These are phyloP conservation scores for Sungouiella thailandica DNA, from an alignment of 805 yeast species.

Conservation along the genomic window DNA sequence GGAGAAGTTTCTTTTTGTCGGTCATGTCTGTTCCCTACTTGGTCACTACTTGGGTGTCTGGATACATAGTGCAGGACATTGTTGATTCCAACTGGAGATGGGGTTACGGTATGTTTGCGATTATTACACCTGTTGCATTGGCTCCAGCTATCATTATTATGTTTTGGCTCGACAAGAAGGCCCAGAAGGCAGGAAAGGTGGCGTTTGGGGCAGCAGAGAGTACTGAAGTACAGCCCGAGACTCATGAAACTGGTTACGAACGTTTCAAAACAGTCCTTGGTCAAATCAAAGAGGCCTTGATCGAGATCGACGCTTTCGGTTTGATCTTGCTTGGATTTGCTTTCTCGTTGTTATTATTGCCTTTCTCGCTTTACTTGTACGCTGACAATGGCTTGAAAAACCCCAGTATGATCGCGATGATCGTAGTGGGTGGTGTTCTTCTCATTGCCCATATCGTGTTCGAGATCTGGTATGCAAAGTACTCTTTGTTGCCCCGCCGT, in stretches of 20 bases:
- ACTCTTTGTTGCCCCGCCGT: conserved; percentile 34
- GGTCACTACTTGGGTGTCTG: conserved; percentile 29
- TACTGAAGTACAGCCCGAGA: too few relatives aligned
- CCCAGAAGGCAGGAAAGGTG: conserved; percentile 14
- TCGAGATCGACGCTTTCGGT: too few relatives aligned
- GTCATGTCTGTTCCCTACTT: conserved; percentile 27
- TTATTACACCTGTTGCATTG: conserved; percentile 38
- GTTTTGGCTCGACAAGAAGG: conserved; percentile 4
- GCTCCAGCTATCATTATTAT: conserved; percentile 28
- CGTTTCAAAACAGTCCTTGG: conserved; percentile 19
- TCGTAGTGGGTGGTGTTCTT: conserved; percentile 19
- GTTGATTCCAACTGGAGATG: conserved; percentile 40
- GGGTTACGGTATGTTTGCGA: conserved; percentile 49
- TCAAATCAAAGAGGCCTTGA: conserved; percentile 9
- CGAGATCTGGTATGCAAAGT: conserved; percentile 32
- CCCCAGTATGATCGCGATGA: conserved; percentile 17
- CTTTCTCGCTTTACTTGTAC: conserved; percentile 29
- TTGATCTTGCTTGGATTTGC: conserved; percentile 21
- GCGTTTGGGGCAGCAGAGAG: conserved; percentile 12
- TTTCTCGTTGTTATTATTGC: conserved; percentile 29
- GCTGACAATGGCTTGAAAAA: conserved; percentile 23
- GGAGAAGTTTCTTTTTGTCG: conserved; percentile 33
- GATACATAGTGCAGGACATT: conserved; percentile 22
- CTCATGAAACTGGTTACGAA: too few relatives aligned
- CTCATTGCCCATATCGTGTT: conserved; percentile 29